Base-by-base conservation (phyloP, 2,329 filamentous ascomycete genomes). In the Falciphora oryzae region DNA sequence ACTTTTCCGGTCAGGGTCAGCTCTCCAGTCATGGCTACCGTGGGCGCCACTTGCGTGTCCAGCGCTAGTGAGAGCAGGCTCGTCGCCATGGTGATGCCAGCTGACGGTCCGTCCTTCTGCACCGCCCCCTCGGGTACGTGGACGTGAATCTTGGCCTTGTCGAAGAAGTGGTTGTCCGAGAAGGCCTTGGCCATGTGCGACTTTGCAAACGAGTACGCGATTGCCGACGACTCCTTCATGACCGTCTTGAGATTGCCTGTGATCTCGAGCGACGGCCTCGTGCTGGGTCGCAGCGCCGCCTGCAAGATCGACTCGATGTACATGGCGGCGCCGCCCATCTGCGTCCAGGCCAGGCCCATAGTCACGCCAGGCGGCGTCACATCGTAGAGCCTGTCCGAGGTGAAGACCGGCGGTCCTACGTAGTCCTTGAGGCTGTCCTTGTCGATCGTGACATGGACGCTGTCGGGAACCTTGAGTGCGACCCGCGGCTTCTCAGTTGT, bases 21-120 rank as follows among this genome's bases (percentile, higher is more conserved):
- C 78, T 99, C 95, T 68, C 95, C 95, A 1, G 95, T 99, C 95
- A 99, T 99, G 66, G 96, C 94, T 70, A 98, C 88, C 0, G 91
- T 92, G 8, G 94, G 92, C 73, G 93, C 84, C 62, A 99, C 83
- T 22, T 89, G 84, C 59, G 85, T 84, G 69, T 97, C 87, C 56
- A 98, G 80, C 11, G 92, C 94, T 67, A 99, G 81, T 63, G 90
- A 94, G 62, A 99, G 81, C 71, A 99, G 78, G 65, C 91, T 93
- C 8, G 93, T 96, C n/a, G 95, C 90, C 95, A 99, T 99, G 8
- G 95, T 99, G 73, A 99, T 95, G 74, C 95, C 95, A 27, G 95
- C 95, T 61, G 90, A 93, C 5, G 91, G 91, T 0, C 90, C 95
- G 74, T 99, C 95, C 79, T 99, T 99, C 70, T 91, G 91, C 65